Evolutionary conservation across 78 protist genomes (phyloP).

Genomic region (Dictyostelium capitatum): DNA sequence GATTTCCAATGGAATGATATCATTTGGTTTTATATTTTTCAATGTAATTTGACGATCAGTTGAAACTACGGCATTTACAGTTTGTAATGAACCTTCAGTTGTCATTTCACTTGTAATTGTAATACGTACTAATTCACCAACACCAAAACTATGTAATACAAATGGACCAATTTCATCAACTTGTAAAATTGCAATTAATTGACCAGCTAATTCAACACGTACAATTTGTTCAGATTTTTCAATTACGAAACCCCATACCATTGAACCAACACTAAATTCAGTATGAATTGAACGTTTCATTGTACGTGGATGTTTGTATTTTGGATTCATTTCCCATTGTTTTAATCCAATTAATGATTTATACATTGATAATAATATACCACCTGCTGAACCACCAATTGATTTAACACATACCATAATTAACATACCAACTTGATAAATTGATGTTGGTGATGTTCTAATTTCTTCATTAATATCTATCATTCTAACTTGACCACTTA

Average conservation of each 20-base stretch:
- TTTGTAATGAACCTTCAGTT: background rate
- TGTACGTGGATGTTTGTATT: background rate
- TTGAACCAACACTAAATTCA: background rate
- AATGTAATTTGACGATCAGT: background rate
- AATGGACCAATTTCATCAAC: slow-evolving; percentile 5
- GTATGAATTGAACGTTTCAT: background rate
- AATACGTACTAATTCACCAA: slow-evolving; percentile 5
- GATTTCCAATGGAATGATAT: slow-evolving; percentile 15
- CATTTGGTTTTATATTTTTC: background rate
- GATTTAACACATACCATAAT: slow-evolving; percentile 5
- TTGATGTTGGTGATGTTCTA: background rate
- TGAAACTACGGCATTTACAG: background rate
- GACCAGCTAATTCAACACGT: background rate
- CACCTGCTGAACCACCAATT: background rate
- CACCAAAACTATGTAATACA: background rate
- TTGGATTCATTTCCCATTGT: background rate
- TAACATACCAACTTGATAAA: background rate
- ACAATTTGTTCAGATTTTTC: slow-evolving; percentile 7
- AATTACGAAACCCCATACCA: slow-evolving; percentile 9
- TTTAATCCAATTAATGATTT: background rate
- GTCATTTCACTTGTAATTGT: background rate
- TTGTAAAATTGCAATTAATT: background rate
- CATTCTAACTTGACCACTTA: background rate
- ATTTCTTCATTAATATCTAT: background rate
- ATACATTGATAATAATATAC: background rate